phyloP scores from a whole-genome alignment of 1,284 basidiomycete genomes.

The Agroathelia rolfsii region DNA sequence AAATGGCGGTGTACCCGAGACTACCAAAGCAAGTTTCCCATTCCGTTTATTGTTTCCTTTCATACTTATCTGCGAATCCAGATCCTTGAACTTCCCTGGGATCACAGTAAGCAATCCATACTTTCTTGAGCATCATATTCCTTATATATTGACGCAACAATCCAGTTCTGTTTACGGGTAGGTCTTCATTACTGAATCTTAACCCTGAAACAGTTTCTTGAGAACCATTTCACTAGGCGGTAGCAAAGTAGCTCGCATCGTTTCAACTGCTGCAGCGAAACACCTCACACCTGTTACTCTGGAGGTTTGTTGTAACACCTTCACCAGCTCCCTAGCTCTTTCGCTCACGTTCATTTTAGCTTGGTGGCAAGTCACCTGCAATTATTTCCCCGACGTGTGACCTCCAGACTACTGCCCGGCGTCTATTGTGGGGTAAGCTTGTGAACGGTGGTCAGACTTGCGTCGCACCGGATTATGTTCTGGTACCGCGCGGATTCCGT shows the following conservation, averaged over 20 bases:
- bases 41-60: not conserved
- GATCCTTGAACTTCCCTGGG: conserved; percentile 78
- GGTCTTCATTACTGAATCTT: conserved; percentile 6
- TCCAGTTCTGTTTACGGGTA: conserved; percentile 53
- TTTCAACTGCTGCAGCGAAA: conserved; percentile 60
- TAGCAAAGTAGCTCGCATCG: conserved; percentile 50
- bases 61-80: no score
- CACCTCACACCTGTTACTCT: conserved; percentile 67
- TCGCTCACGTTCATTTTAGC: no score
- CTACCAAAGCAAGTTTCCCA: conserved; percentile 43
- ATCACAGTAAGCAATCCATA: conserved; percentile 54
- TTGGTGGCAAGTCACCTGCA: conserved; percentile 44
- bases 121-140: conserved; percentile 1
- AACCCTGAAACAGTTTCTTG: not conserved
- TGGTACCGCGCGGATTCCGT: conserved; percentile 56
- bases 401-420: conserved; percentile 14
- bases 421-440: conserved; percentile 34
- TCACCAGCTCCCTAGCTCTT: no score
- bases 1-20: conserved; percentile 68
- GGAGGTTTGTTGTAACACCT: conserved; percentile 30
- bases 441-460: conserved; percentile 26
- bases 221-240: conserved; percentile 42
- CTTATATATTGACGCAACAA: no score
- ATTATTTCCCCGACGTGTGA: conserved; percentile 31
- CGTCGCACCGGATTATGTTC: conserved; percentile 53